Conservation (phyloP, 164 flowering plant genomes). For the Nymphaea thermarum region DNA sequence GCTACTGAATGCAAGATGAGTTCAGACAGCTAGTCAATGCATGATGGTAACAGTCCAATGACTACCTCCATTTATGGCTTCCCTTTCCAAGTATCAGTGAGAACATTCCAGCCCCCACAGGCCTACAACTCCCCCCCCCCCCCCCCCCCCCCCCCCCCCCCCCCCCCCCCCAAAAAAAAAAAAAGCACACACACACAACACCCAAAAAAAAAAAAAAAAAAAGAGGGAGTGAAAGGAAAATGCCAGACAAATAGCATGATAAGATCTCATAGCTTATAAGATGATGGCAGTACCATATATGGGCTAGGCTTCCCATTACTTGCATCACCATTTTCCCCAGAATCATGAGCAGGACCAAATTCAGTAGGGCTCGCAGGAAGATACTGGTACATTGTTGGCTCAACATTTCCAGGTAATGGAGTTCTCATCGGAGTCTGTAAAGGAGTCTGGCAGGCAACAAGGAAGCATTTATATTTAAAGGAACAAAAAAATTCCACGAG, state of each 20-base stretch:
- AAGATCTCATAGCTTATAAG: neutral
- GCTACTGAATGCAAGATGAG: too few species aligned
- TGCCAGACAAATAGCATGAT: neutral
- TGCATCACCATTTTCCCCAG: constrained; percentile 31
- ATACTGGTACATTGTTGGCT: constrained; percentile 42
- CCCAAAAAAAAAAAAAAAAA: neutral
- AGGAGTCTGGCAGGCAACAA: constrained; percentile 47
- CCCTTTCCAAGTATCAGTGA: too few species aligned
- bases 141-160: too few species aligned
- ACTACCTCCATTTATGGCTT: too few species aligned
- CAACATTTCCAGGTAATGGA: constrained; percentile 48
- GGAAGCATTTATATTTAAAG: too few species aligned
- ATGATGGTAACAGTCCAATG: too few species aligned
- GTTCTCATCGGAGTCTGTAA: constrained; percentile 70
- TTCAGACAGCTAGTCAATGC: too few species aligned
- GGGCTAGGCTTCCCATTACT: constrained; percentile 73
- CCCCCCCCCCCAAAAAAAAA: too few species aligned
- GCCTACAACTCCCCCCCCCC: too few species aligned
- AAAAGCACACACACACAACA: too few species aligned
- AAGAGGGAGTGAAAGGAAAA: neutral
- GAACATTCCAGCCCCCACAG: too few species aligned
- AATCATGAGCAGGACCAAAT: constrained; percentile 33
- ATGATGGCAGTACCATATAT: constrained; percentile 42
- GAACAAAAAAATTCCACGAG: neutral
- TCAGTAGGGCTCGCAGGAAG: constrained; percentile 70